phyloP scores from a whole-genome alignment of 805 yeast genomes.

The Yueomyces sp. region DNA sequence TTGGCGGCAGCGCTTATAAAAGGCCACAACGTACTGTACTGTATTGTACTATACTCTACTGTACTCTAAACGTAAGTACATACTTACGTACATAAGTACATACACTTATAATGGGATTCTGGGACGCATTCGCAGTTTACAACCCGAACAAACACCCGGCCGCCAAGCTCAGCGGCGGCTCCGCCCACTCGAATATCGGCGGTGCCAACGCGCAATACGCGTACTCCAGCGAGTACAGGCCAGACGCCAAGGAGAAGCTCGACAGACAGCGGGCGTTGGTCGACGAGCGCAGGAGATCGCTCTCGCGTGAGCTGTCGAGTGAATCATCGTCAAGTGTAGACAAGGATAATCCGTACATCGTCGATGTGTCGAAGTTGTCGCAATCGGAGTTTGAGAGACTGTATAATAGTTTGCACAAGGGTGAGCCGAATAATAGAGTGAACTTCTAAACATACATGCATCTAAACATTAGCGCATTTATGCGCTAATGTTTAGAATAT shows the following conservation, averaged over 20 bases:
- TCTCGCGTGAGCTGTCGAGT: slow-evolving; percentile 1
- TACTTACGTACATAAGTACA: not conserved
- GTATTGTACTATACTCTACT: too few relatives aligned
- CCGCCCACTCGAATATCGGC: slow-evolving; percentile 11
- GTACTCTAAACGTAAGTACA: too few relatives aligned
- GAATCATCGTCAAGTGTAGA: slow-evolving; percentile 1
- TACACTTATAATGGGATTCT: slow-evolving; percentile 7
- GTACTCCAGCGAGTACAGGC: slow-evolving; percentile 12
- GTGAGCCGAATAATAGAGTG: slow-evolving; percentile 18
- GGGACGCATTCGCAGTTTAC: slow-evolving; percentile 23
- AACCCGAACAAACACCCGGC: slow-evolving; percentile 20
- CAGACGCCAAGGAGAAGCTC: not conserved
- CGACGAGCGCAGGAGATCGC: slow-evolving; percentile 1
- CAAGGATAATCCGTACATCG: not conserved
- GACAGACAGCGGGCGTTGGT: not conserved
- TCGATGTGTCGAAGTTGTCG: slow-evolving; percentile 11
- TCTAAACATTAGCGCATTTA: not conserved
- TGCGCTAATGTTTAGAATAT: not conserved
- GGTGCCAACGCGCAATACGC: slow-evolving; percentile 9
- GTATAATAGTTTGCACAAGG: slow-evolving; percentile 11
- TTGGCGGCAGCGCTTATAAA: too few relatives aligned
- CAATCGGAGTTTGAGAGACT: slow-evolving; percentile 13
- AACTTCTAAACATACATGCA: slow-evolving; percentile 4
- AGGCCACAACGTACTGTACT: too few relatives aligned
- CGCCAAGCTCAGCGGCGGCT: slow-evolving; percentile 8